phyloP scores from a whole-genome alignment of 2,329 filamentous ascomycete species.

The Nothomitra cinnamomea region DNA sequence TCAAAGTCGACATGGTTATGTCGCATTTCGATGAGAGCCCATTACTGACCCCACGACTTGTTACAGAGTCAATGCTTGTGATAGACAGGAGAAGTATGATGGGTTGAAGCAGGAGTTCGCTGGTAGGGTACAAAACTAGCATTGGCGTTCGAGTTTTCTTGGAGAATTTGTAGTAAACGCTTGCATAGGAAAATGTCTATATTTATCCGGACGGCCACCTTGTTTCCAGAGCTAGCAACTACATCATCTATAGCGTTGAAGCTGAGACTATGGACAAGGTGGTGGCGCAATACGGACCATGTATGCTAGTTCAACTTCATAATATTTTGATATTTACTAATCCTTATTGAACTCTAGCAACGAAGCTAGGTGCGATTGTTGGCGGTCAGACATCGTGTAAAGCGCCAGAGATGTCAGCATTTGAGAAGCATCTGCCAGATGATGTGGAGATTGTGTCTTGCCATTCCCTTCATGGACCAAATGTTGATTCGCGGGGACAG shows the following conservation, averaged over 20 bases:
- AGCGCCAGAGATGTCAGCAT: constrained; percentile 84
- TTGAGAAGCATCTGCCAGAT: constrained; percentile 69
- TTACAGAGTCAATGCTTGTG: constrained; percentile 80
- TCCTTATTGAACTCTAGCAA: constrained; percentile 39
- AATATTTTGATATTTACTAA: neutral
- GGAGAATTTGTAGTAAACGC: constrained; percentile 24
- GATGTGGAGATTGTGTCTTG: constrained; percentile 92
- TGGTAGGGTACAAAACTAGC: constrained; percentile 56
- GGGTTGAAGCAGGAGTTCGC: constrained; percentile 64
- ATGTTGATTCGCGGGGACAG: constrained; percentile 74
- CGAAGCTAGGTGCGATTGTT: constrained; percentile 86
- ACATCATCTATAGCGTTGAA: constrained; percentile 97
- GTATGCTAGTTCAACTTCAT: constrained; percentile 37
- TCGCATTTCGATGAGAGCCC: neutral
- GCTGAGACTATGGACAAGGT: constrained; percentile 78
- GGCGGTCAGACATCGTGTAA: constrained; percentile 98
- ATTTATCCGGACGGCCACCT: constrained; percentile 89
- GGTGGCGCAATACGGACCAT: constrained; percentile 78
- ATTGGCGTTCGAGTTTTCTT: constrained; percentile 10
- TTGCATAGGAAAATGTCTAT: constrained; percentile 55
- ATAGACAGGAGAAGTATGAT: constrained; percentile 78
- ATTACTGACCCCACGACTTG: neutral
- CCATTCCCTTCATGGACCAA: constrained; percentile 89
- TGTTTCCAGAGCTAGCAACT: constrained; percentile 92
- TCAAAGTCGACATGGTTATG: neutral